Base-by-base conservation (phyloP, 768 basidiomycete genomes). In the Mycena latifolia region DNA sequence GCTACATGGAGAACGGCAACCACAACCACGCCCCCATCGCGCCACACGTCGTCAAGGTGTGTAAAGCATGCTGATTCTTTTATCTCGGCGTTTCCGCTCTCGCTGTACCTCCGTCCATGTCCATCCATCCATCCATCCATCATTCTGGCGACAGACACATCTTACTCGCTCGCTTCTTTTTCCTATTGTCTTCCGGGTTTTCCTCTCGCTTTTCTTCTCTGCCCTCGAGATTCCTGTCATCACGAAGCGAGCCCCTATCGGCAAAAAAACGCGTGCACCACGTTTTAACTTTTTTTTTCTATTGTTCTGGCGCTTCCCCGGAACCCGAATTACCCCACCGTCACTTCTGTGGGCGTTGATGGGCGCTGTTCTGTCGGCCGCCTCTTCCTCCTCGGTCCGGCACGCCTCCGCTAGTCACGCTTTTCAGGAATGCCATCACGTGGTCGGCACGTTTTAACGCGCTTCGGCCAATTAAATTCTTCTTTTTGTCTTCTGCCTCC, bases 1-100 rank as follows among this genome's bases (percentile, higher is more conserved):
- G 93, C 39, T 99, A 96, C 79, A 98, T 99, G 87, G 98, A 99
- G 75, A 89, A 89, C 48, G 89, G 92, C 48, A 96, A 86, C 76
- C 88, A 85, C 74, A 82, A 81, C 56, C 88, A 91, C 62, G 87
- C 86, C 50, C 93, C 94, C 52, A 90, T 98, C 69, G 82, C 89
- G 20, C 83, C 85, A 46, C 85, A 87, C 41, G 89, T 92, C 68
- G 89, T 91, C 79, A 95, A 96, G 90, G 96, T 95, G 73, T 73
- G 92, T 71, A 37, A 37, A 37, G 15, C 37, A 37, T n/a, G n/a
- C n/a, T 48, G 29, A 39, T 60, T 52, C 57, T 54, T 56, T 47
- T 63, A n/a, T 50, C 31, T 48, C 47, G 47, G 47, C 24, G 47
- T 54, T 58, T 64, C 46, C 54, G 18, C 41, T 43, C 41, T 10